A percentile compares a stretch with the other conserved stretches of the same genome.
Evolutionary conservation across 129 eudicot species (phyloP).

Genomic region (Pulicaria dysenterica): DNA sequence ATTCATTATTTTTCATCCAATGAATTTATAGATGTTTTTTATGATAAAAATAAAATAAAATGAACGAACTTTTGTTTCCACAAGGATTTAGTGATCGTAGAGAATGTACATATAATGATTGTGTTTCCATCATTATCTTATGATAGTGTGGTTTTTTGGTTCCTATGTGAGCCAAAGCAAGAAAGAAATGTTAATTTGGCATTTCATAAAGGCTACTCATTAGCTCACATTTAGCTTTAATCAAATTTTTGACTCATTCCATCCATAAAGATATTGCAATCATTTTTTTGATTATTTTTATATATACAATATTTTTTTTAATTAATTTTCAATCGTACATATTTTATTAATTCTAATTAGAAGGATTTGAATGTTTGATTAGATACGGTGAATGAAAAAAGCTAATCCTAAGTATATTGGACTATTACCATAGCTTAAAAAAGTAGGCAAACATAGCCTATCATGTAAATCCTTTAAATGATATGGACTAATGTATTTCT

Average conservation of each 20-base stretch:
- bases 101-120: slow-evolving; percentile 30
- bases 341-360: not conserved
- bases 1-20: not conserved
- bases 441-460: no score
- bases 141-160: slow-evolving; percentile 32
- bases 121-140: slow-evolving; percentile 37
- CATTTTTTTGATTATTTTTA: not conserved
- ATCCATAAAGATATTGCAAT: slow-evolving; percentile 15
- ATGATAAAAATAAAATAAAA: not conserved
- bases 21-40: not conserved
- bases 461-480: no score
- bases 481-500: no score
- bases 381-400: no score
- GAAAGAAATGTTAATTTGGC: slow-evolving; percentile 17
- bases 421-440: no score
- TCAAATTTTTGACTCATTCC: slow-evolving; percentile 13
- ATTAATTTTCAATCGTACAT: not conserved
- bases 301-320: not conserved
- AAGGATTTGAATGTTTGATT: no score
- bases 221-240: slow-evolving; percentile 21
- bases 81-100: slow-evolving; percentile 14
- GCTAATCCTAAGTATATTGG: no score
- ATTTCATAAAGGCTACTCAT: slow-evolving; percentile 41
- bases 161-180: slow-evolving; percentile 27
- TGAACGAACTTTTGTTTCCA: not conserved